These are phyloP conservation scores for Citrus reticulata DNA, from an alignment of 345 rosid genomes.

Conservation along the genomic window DNA sequence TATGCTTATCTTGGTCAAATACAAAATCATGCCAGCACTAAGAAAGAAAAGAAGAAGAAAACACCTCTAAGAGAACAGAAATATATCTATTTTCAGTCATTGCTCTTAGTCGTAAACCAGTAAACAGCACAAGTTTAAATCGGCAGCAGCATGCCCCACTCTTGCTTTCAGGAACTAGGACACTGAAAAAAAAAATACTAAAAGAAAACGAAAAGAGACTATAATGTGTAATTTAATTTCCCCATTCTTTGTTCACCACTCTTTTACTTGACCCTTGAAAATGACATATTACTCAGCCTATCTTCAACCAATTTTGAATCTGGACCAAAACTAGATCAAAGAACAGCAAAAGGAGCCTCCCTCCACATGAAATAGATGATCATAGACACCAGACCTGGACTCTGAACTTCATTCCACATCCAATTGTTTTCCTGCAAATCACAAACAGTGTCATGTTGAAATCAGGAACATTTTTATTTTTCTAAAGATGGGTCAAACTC, in stretches of 20 bases:
- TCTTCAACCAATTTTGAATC: slow-evolving; percentile 7
- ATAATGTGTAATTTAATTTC: slow-evolving; percentile 10
- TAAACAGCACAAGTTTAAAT: background rate
- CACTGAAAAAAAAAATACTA: background rate
- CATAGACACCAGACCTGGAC: slow-evolving; percentile 3
- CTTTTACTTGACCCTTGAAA: slow-evolving; percentile 14
- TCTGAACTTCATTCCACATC: slow-evolving; percentile 12
- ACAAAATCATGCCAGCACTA: slow-evolving; percentile 9
- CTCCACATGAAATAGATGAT: background rate
- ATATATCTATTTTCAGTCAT: slow-evolving; percentile 6
- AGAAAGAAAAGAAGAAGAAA: background rate
- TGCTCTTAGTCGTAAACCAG: background rate
- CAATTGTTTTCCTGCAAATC: slow-evolving; percentile 20
- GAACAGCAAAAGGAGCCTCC: background rate
- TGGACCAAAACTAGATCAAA: slow-evolving; percentile 5
- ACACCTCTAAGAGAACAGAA: slow-evolving; percentile 6
- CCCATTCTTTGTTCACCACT: slow-evolving; percentile 17
- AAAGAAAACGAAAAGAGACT: background rate
- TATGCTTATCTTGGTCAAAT: slow-evolving; percentile 5
- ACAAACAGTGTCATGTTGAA: background rate
- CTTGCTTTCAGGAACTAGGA: background rate
- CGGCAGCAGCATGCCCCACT: background rate
- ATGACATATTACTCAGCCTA: slow-evolving; percentile 2
- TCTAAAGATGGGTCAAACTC: background rate
- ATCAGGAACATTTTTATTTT: background rate